Evolutionary conservation across 2,329 filamentous ascomycete species (phyloP).

Genomic region (Claviceps africana): DNA sequence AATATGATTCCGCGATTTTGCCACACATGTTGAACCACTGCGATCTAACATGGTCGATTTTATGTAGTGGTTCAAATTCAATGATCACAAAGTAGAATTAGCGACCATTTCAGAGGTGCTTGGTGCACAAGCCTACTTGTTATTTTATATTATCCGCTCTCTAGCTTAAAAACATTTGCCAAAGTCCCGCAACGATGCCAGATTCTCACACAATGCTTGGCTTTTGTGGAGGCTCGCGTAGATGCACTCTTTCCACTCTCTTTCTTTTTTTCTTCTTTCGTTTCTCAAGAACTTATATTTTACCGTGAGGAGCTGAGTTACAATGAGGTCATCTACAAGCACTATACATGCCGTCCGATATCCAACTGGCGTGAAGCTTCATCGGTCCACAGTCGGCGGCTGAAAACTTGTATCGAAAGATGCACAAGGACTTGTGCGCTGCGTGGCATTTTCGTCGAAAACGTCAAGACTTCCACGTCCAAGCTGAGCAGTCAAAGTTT

Average conservation of each 20-base stretch:
- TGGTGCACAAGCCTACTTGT: conserved; percentile 70
- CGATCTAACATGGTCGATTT: neutral
- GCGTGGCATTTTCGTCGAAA: neutral
- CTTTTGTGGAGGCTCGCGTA: neutral
- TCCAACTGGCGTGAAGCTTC: neutral
- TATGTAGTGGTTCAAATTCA: conserved; percentile 79
- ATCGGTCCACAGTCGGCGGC: neutral
- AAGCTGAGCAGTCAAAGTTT: conserved; percentile 53
- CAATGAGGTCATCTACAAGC: neutral
- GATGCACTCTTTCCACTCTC: neutral
- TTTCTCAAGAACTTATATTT: neutral
- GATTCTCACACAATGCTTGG: neutral
- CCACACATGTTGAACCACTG: conserved; percentile 3
- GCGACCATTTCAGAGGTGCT: conserved; percentile 77
- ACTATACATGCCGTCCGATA: neutral
- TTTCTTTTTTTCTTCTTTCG: neutral
- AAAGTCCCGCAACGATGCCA: neutral
- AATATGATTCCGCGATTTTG: neutral
- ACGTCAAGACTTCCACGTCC: conserved; percentile 18
- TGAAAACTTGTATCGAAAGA: neutral
- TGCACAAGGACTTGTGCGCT: neutral
- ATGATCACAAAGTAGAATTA: conserved; percentile 82
- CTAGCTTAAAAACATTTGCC: conserved; percentile 21
- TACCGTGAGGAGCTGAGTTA: neutral
- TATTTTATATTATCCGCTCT: conserved; percentile 70